Percentiles rank a stretch among this genome's conserved stretches.
These are phyloP conservation scores for Volutella citrinella DNA, from an alignment of 2,329 filamentous ascomycete genomes.

Conservation along the genomic window DNA sequence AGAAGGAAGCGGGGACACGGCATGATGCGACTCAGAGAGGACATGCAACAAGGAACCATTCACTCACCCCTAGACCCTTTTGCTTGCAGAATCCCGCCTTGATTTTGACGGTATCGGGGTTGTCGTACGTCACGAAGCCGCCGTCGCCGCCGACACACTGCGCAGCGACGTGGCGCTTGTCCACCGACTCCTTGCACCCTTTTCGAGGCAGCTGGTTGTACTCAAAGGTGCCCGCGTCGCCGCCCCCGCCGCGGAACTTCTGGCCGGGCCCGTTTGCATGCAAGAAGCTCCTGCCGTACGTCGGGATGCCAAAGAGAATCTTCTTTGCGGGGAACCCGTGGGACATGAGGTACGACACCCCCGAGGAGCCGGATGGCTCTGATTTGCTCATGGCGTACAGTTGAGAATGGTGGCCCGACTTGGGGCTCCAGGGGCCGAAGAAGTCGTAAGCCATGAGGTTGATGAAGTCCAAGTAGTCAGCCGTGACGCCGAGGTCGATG, in stretches of 20 bases:
- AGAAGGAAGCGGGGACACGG: too few relatives aligned
- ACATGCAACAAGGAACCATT: too few relatives aligned
- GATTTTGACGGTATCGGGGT: constrained; percentile 68
- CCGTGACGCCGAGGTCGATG: constrained; percentile 63
- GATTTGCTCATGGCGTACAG: constrained; percentile 61
- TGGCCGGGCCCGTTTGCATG: constrained; percentile 64
- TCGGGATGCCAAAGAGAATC: constrained; percentile 72
- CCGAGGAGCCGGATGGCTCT: constrained; percentile 63
- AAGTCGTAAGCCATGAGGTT: constrained; percentile 84
- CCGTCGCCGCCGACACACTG: constrained; percentile 71
- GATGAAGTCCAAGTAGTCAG: constrained; percentile 68
- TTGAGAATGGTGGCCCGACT: constrained; percentile 73
- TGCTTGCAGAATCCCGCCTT: constrained; percentile 74
- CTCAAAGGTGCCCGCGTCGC: constrained; percentile 70
- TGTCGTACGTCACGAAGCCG: constrained; percentile 79
- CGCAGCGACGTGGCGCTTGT: constrained; percentile 65
- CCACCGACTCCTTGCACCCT: constrained; percentile 63
- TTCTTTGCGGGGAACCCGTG: constrained; percentile 68
- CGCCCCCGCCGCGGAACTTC: constrained; percentile 50
- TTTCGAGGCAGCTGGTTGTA: constrained; percentile 66
- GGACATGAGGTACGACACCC: constrained; percentile 62
- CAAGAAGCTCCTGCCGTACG: constrained; percentile 73
- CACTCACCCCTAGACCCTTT: constrained; percentile 62
- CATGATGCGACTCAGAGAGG: too few relatives aligned
- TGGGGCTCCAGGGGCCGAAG: constrained; percentile 65